Conservation (phyloP, 805 yeast species). For the Sugiyamaella chiloensis region DNA sequence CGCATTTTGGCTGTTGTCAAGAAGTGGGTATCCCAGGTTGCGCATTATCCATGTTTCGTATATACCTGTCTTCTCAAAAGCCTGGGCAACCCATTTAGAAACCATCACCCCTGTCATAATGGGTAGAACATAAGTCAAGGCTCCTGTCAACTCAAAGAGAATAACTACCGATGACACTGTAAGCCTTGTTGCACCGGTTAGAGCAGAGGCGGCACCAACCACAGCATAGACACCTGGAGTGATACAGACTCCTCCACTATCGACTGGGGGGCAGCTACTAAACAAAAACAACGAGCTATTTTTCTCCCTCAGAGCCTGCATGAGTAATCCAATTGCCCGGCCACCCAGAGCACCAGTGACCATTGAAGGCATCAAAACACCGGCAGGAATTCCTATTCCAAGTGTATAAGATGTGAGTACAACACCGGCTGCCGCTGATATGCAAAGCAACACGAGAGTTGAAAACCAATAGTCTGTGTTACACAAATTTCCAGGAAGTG, state of each 20-base stretch:
- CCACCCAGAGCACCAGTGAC: conserved; percentile 96
- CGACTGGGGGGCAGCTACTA: conserved; percentile 37
- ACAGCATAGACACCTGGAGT: conserved; percentile 88
- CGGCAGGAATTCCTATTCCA: conserved; percentile 84
- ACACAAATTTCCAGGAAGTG: conserved; percentile 30
- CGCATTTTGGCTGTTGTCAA: conserved; percentile 39
- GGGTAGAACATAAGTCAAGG: conserved; percentile 76
- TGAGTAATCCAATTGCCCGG: conserved; percentile 72
- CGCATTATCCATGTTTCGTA: conserved; percentile 57
- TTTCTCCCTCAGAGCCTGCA: conserved; percentile 47
- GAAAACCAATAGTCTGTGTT: conserved; percentile 21
- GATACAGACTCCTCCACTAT: conserved; percentile 48
- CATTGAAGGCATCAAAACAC: conserved; percentile 95
- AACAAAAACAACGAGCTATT: conserved; percentile 30
- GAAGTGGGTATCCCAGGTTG: conserved; percentile 39
- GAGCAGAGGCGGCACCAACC: conserved; percentile 80
- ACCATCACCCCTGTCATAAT: conserved; percentile 80
- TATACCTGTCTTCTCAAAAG: conserved; percentile 52
- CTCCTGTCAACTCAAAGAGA: conserved; percentile 82
- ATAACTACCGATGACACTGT: conserved; percentile 79
- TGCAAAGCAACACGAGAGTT: conserved; percentile 32
- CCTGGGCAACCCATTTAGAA: conserved; percentile 69
- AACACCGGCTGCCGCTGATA: conserved; percentile 50
- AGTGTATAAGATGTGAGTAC: conserved; percentile 64
- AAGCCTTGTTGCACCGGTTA: conserved; percentile 77